Conservation (phyloP, 108 stramenopile species). For the Bacterosira constricta region DNA sequence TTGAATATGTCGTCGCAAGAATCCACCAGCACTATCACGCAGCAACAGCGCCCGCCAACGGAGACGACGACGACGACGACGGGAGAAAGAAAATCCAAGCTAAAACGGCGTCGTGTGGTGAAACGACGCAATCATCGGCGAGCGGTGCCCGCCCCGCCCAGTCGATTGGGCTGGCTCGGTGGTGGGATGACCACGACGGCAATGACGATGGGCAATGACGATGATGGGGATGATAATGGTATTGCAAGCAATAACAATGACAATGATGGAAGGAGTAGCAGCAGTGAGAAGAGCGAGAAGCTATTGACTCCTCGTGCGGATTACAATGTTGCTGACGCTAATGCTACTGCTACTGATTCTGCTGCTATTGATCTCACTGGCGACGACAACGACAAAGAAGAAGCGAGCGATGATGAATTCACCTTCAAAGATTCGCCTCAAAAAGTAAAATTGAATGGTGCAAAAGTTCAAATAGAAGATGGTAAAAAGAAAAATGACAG, state of each 20-base stretch:
- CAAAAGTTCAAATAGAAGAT: too few species aligned
- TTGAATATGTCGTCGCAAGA: too few species aligned
- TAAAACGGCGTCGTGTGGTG: conserved; percentile 10
- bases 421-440: too few species aligned
- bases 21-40: too few species aligned
- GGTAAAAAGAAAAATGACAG: background rate
- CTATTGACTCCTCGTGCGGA: background rate
- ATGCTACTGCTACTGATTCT: background rate
- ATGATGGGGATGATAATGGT: background rate
- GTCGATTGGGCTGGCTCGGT: conserved; percentile 41
- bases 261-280: too few species aligned
- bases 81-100: too few species aligned
- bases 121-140: too few species aligned
- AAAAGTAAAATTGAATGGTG: too few species aligned
- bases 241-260: too few species aligned
- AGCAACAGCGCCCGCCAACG: too few species aligned
- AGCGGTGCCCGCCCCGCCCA: conserved; percentile 10
- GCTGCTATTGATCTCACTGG: conserved; percentile 16
- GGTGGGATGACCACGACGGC: conserved; percentile 6
- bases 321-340: background rate
- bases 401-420: background rate
- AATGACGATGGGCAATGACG: conserved; percentile 7
- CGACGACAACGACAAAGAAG: background rate
- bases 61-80: too few species aligned
- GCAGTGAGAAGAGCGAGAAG: background rate